Evolutionary conservation across 768 basidiomycete genomes (phyloP), one percentile per base, ranked within the genome.

Genomic region (Tylopilus intermedius): DNA sequence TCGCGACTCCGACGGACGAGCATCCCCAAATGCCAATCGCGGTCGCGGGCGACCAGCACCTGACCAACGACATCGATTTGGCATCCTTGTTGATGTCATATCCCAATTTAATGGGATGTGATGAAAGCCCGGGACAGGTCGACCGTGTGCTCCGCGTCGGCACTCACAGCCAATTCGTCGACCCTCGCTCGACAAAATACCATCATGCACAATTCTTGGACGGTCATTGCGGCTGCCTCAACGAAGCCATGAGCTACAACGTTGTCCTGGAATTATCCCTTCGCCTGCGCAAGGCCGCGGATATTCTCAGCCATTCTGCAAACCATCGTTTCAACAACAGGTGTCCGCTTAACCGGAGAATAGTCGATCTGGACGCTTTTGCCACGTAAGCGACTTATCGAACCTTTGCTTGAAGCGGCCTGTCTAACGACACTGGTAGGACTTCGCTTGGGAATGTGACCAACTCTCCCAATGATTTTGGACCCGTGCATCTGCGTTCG

Each of bases 151-250:
- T 54, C 30, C 35, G 11, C 26, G 39, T 26, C 26, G 47, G 43
- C 18, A 7, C 32, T 27, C 15, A 50, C n/a, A 13, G 4, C 7
- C 56, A 59, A 37, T 40, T 47, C 9, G 45, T 53, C 38, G 49
- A 59, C 6, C 24, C 56, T 24, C 32, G n/a, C 42, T 27, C 53
- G 32, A 46, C 56, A 40, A 64, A 60, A 47, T 58, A 58, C 29
- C 55, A 53, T 32, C 46, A 54, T 6, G 48, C 55, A 4, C 56
- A 49, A 6, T 39, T 48, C 48, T 38, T 57, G 32, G 74, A 57
- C 13, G 71, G 70, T 14, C 77, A 81, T 47, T 86, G 84, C 56
- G 79, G 76, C 5, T 86, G 84, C 60, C 70, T 85, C 26, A 72
- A 76, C 49, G 83, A 85, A 54, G 59, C 74, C 8, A 59, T 72